These are phyloP conservation scores for Nelumbo lutea DNA, from an alignment of 164 flowering plant species.

Conservation along the genomic window DNA sequence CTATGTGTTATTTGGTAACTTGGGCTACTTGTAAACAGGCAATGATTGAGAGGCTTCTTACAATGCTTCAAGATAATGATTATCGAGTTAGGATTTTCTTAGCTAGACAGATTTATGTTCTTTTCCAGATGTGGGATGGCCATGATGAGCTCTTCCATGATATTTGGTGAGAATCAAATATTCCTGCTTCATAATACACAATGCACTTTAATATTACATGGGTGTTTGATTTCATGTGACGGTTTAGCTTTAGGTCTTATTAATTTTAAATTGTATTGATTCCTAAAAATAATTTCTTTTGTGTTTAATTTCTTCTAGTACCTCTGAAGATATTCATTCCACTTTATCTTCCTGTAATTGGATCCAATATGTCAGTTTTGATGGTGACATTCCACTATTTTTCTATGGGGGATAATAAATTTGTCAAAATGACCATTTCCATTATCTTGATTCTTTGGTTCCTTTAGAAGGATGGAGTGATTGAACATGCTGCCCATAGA, in stretches of 20 bases:
- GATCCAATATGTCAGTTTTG: too few relatives aligned
- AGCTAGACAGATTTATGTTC: conserved; percentile 68
- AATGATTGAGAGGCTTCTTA: conserved; percentile 71
- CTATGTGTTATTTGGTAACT: not conserved
- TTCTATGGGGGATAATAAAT: too few relatives aligned
- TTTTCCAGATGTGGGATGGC: conserved; percentile 96
- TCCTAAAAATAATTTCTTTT: too few relatives aligned
- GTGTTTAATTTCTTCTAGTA: too few relatives aligned
- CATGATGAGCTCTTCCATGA: conserved; percentile 85
- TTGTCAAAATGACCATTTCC: too few relatives aligned
- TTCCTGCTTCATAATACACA: not conserved
- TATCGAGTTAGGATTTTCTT: conserved; percentile 76
- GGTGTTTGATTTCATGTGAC: not conserved
- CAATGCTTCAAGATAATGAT: conserved; percentile 76
- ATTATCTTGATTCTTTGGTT: too few relatives aligned
- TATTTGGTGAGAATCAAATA: conserved; percentile 53
- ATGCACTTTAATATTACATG: not conserved
- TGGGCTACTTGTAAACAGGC: conserved; percentile 31
- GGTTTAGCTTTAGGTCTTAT: not conserved
- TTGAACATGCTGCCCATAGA: too few relatives aligned
- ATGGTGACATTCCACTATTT: too few relatives aligned
- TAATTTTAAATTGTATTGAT: not conserved
- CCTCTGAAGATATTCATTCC: too few relatives aligned
- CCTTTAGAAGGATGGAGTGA: too few relatives aligned
- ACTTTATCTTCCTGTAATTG: too few relatives aligned